phyloP scores from a whole-genome alignment of 306 rosid genomes.

The Neltuma alba region DNA sequence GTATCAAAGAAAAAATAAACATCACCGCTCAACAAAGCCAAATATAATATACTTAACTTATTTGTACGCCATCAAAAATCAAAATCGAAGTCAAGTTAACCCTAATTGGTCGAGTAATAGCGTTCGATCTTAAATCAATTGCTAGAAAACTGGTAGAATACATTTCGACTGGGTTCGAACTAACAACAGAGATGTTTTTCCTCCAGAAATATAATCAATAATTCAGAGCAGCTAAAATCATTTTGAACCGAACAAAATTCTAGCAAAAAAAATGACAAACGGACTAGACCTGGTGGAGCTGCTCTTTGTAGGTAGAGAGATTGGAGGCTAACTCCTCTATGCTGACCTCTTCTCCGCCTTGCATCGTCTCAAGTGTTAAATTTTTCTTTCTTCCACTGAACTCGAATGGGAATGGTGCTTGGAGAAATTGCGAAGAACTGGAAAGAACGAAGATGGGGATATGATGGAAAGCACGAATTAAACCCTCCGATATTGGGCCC shows the following conservation, averaged over 20 bases:
- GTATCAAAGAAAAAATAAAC: not conserved
- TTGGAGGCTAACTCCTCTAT: constrained; percentile 78
- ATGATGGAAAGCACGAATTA: not conserved
- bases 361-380: constrained; percentile 34
- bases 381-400: constrained; percentile 6
- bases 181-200: not conserved
- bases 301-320: constrained; percentile 81
- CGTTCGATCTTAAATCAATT: not conserved
- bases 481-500: not conserved
- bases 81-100: not conserved
- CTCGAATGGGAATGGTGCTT: not conserved
- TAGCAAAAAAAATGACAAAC: not conserved
- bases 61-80: not conserved
- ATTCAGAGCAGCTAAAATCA: not conserved
- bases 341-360: constrained; percentile 83
- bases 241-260: not conserved
- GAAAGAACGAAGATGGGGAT: not conserved
- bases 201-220: not conserved
- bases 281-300: constrained; percentile 70
- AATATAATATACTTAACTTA: not conserved
- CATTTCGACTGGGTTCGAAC: not conserved
- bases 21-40: not conserved
- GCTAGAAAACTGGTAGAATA: not conserved
- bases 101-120: constrained; percentile 28
- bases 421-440: not conserved